Conservation (phyloP, 2,329 filamentous ascomycete species). For the Rutstroemia sydowiana region DNA sequence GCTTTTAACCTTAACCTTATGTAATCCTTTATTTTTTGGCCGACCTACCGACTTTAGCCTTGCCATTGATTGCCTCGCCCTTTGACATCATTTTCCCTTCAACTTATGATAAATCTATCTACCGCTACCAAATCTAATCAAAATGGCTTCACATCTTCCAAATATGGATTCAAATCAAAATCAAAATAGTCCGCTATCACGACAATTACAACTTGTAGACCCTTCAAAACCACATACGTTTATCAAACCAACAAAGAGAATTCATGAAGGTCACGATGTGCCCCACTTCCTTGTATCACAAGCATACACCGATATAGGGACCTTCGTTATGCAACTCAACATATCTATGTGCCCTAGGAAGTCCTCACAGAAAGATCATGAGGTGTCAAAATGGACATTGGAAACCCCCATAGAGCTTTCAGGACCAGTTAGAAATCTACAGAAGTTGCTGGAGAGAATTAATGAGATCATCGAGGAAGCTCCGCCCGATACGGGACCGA, state of each 20-base stretch:
- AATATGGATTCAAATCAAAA: not conserved
- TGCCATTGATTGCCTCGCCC: too few relatives aligned
- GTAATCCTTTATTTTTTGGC: too few relatives aligned
- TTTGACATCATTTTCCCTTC: too few relatives aligned
- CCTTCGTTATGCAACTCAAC: conserved; percentile 86
- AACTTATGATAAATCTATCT: too few relatives aligned
- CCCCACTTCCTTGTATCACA: conserved; percentile 68
- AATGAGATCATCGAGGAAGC: conserved; percentile 65
- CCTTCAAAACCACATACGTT: conserved; percentile 48
- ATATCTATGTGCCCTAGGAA: conserved; percentile 71
- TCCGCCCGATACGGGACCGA: conserved; percentile 76
- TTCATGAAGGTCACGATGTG: conserved; percentile 80
- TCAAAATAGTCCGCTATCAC: not conserved
- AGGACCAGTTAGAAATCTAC: conserved; percentile 51
- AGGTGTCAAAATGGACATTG: conserved; percentile 45
- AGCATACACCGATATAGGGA: conserved; percentile 81
- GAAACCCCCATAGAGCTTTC: conserved; percentile 36
- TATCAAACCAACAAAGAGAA: conserved; percentile 64
- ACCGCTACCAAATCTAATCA: too few relatives aligned
- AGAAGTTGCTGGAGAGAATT: conserved; percentile 57
- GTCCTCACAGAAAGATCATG: conserved; percentile 31
- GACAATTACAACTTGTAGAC: conserved; percentile 35
- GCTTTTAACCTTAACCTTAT: too few relatives aligned
- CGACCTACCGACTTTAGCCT: too few relatives aligned
- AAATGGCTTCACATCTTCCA: not conserved